Evolutionary conservation across 805 yeast species (phyloP).

Genomic region (Saccharomycopsis microspora): DNA sequence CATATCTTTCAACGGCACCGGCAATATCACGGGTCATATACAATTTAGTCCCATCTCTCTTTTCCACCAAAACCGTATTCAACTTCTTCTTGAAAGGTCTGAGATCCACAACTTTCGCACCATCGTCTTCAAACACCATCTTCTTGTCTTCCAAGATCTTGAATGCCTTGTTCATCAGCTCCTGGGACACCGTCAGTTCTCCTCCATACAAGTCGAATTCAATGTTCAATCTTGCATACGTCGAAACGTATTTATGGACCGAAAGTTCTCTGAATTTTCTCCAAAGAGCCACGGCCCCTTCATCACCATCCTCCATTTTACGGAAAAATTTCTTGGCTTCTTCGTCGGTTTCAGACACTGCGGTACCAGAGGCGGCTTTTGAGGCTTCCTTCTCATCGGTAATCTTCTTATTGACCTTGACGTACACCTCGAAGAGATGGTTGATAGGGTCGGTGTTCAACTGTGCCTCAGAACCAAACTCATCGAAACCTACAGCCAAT

Average conservation of each 20-base stretch:
- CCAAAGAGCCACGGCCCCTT: slow-evolving; percentile 70
- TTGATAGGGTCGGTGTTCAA: slow-evolving; percentile 75
- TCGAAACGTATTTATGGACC: slow-evolving; percentile 72
- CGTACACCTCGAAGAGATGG: slow-evolving; percentile 92
- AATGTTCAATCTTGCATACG: slow-evolving; percentile 89
- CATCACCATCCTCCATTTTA: slow-evolving; percentile 90
- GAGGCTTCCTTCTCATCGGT: slow-evolving; percentile 37
- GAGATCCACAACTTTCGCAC: slow-evolving; percentile 83
- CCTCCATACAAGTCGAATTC: slow-evolving; percentile 85
- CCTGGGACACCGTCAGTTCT: slow-evolving; percentile 84
- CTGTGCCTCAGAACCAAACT: slow-evolving; percentile 70
- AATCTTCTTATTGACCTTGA: slow-evolving; percentile 70
- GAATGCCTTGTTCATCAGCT: slow-evolving; percentile 55
- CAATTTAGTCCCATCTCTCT: slow-evolving; percentile 90
- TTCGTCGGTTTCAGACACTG: slow-evolving; percentile 51
- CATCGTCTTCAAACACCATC: slow-evolving; percentile 75
- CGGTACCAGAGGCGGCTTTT: slow-evolving; percentile 4
- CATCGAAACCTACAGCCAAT: slow-evolving; percentile 83
- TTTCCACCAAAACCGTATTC: slow-evolving; percentile 87
- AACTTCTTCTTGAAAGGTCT: slow-evolving; percentile 78
- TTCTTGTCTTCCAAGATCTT: slow-evolving; percentile 53
- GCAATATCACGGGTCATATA: slow-evolving; percentile 95
- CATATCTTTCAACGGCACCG: slow-evolving; percentile 86
- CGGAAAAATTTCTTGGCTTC: slow-evolving; percentile 82
- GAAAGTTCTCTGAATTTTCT: slow-evolving; percentile 81